Evolutionary conservation across 768 basidiomycete species (phyloP).

Genomic region (Lentinula boryana): DNA sequence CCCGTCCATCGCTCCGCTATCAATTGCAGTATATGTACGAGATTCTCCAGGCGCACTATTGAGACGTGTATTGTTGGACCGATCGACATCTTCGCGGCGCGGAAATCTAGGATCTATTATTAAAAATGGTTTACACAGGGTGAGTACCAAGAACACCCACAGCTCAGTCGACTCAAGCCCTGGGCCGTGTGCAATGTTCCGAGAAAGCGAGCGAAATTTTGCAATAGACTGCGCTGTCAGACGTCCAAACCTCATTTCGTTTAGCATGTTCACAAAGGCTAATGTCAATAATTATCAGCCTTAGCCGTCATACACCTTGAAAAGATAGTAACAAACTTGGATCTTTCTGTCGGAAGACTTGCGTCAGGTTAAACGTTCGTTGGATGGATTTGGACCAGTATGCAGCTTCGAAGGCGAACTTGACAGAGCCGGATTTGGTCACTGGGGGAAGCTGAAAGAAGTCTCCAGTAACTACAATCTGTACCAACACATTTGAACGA

Average conservation of each 20-base stretch:
- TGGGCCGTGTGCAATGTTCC: constrained; percentile 71
- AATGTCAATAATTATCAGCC: constrained; percentile 2
- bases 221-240: constrained; percentile 59
- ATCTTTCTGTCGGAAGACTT: constrained; percentile 93
- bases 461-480: constrained; percentile 93
- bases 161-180: constrained; percentile 88
- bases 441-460: constrained; percentile 99
- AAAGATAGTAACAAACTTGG: constrained; percentile 47
- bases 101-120: constrained; percentile 60
- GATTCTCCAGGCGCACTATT: constrained; percentile 46
- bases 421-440: constrained; percentile 53
- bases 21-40: constrained; percentile 46
- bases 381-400: constrained; percentile 71
- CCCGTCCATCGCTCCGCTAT: constrained; percentile 56
- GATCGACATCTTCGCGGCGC: constrained; percentile 85
- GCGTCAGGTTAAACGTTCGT: constrained; percentile 86
- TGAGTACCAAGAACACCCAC: constrained; percentile 35
- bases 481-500: neutral
- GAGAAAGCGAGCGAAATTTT: constrained; percentile 65
- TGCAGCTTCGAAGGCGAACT: constrained; percentile 90
- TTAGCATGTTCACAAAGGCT: constrained; percentile 96
- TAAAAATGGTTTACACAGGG: neutral
- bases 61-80: constrained; percentile 72
- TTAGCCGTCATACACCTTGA: neutral
- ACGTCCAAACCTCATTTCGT: constrained; percentile 93